Conservation (phyloP, 305 asterid genomes). For the Fraxinus xanthoxyloides region DNA sequence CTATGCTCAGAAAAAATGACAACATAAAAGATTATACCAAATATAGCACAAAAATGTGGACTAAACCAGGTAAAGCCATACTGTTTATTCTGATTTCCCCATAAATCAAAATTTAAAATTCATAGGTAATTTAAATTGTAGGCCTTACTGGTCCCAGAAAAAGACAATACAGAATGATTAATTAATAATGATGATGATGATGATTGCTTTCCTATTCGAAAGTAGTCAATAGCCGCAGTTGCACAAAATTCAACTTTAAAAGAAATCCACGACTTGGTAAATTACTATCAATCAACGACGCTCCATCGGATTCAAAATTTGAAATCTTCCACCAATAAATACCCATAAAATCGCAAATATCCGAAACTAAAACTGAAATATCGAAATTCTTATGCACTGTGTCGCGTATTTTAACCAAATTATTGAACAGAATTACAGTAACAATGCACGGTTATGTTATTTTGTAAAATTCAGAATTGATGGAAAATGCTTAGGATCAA, state of each 20-base stretch:
- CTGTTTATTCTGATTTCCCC: background rate
- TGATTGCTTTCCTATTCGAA: conserved; percentile 27
- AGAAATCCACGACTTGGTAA: background rate
- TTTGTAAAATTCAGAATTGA: background rate
- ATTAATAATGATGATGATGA: no score
- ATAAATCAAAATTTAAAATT: background rate
- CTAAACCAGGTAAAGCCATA: background rate
- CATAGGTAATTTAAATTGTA: background rate
- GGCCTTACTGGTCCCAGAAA: conserved; percentile 17
- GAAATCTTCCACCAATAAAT: conserved; percentile 11
- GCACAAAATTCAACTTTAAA: conserved; percentile 6
- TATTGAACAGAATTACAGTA: background rate
- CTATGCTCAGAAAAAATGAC: conserved; percentile 32
- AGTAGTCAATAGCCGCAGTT: conserved; percentile 14
- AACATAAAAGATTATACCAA: background rate
- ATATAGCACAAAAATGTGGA: background rate
- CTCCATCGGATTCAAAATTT: background rate
- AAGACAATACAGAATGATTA: conserved; percentile 18
- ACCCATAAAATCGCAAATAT: background rate
- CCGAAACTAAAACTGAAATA: background rate
- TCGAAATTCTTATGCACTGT: background rate
- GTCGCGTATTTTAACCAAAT: background rate
- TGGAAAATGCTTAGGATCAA: background rate
- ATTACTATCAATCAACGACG: background rate
- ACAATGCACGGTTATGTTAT: background rate